Conservation (phyloP, 352 stramenopile genomes). For the Phytophthora multivora region DNA sequence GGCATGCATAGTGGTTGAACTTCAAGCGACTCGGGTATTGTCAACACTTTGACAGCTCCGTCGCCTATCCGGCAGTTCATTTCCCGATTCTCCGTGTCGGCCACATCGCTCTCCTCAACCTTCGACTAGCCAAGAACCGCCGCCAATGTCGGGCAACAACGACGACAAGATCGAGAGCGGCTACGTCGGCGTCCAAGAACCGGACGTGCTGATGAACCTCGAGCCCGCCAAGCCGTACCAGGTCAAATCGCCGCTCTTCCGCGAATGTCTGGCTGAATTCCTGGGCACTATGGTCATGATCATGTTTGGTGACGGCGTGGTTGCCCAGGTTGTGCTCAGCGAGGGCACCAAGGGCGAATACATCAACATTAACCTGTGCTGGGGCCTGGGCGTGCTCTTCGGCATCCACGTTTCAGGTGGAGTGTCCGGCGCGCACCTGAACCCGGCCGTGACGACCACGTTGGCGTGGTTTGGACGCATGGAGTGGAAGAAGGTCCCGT, state of each 20-base stretch:
- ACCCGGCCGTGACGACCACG: constrained; percentile 65
- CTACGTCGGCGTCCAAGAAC: constrained; percentile 39
- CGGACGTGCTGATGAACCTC: constrained; percentile 24
- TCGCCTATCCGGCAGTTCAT: constrained; percentile 8
- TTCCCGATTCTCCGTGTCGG: constrained; percentile 32
- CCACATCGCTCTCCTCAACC: constrained; percentile 2
- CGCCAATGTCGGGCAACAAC: constrained; percentile 24
- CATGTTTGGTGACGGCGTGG: constrained; percentile 68
- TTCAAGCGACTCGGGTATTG: constrained; percentile 31
- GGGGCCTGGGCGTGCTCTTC: constrained; percentile 76
- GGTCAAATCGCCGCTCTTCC: constrained; percentile 45
- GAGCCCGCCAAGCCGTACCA: constrained; percentile 39
- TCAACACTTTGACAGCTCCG: constrained; percentile 25
- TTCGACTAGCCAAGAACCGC: background rate
- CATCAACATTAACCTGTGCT: constrained; percentile 73
- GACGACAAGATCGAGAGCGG: constrained; percentile 43
- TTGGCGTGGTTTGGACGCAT: constrained; percentile 53
- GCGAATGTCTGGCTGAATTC: constrained; percentile 68
- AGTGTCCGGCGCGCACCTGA: constrained; percentile 67
- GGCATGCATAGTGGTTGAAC: constrained; percentile 29
- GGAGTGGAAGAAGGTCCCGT: constrained; percentile 60
- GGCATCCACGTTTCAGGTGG: constrained; percentile 63
- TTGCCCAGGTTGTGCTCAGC: constrained; percentile 63
- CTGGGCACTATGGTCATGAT: constrained; percentile 69
- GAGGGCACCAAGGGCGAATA: constrained; percentile 63